Evolutionary conservation across 2,329 filamentous ascomycete genomes (phyloP).

Genomic region (Aspergillus pseudoterreus): DNA sequence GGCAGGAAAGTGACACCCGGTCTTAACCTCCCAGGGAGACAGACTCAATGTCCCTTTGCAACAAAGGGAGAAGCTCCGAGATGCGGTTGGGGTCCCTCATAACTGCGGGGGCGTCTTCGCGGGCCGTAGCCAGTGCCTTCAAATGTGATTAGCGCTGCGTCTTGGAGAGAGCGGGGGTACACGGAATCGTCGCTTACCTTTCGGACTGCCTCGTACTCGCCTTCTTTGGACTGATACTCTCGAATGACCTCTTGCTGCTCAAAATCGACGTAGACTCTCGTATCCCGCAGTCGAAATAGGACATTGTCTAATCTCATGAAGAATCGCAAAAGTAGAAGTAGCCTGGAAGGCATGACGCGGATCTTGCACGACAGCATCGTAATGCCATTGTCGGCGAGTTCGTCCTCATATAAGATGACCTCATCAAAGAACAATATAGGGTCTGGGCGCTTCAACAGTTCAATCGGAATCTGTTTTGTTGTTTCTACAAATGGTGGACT

Average conservation of each 20-base stretch:
- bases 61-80: slow-evolving; percentile 63
- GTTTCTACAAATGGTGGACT: slow-evolving; percentile 42
- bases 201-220: slow-evolving; percentile 71
- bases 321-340: slow-evolving; percentile 79
- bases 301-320: slow-evolving; percentile 95
- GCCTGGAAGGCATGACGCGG: slow-evolving; percentile 82
- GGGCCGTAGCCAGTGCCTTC: slow-evolving; percentile 51
- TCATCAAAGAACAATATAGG: slow-evolving; percentile 97
- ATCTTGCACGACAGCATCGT: slow-evolving; percentile 87
- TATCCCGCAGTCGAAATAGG: slow-evolving; percentile 81
- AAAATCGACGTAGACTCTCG: slow-evolving; percentile 89
- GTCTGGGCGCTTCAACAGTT: slow-evolving; percentile 81
- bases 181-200: slow-evolving; percentile 46
- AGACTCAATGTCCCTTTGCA: slow-evolving; percentile 65
- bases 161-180: neutral
- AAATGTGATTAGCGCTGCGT: slow-evolving; percentile 4
- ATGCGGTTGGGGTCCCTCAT: slow-evolving; percentile 78
- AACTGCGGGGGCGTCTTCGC: slow-evolving; percentile 71
- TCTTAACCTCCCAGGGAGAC: slow-evolving; percentile 27
- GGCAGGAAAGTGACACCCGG: neutral
- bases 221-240: slow-evolving; percentile 88
- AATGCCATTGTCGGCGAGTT: slow-evolving; percentile 96
- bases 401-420: slow-evolving; percentile 93
- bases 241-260: slow-evolving; percentile 71
- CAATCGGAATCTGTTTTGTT: slow-evolving; percentile 69